Evolutionary conservation across 2,329 filamentous ascomycete species (phyloP).

Genomic region (Xylariaceae sp.): DNA sequence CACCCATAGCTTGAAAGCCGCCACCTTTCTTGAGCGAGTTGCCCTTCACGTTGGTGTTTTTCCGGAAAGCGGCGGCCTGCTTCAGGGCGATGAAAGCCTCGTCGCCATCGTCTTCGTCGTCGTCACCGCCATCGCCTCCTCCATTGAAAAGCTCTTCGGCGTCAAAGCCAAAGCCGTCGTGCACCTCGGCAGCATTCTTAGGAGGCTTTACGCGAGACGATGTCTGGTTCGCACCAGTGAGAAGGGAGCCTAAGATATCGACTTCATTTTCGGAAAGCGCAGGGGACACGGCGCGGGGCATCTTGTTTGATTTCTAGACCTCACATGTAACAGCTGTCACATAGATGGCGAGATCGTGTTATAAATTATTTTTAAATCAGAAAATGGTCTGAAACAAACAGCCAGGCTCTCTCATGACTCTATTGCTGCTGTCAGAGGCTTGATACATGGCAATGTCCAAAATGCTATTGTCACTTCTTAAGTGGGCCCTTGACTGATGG

Average conservation of each 20-base stretch:
- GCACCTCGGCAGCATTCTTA: slow-evolving; percentile 31
- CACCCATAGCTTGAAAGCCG: slow-evolving; percentile 92
- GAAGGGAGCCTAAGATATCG: slow-evolving; percentile 78
- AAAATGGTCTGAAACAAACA: too few species aligned
- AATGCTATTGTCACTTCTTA: background rate
- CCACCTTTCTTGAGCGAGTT: slow-evolving; percentile 90
- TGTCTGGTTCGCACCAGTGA: slow-evolving; percentile 55
- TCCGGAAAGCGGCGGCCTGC: slow-evolving; percentile 83
- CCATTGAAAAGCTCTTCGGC: slow-evolving; percentile 57
- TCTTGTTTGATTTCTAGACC: slow-evolving; percentile 32
- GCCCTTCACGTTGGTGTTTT: slow-evolving; percentile 74
- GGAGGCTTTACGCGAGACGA: slow-evolving; percentile 33
- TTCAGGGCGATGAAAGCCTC: slow-evolving; percentile 86
- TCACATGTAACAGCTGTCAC: background rate
- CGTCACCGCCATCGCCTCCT: slow-evolving; percentile 43
- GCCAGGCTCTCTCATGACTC: too few species aligned
- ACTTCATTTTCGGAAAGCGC: slow-evolving; percentile 83
- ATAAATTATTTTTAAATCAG: background rate
- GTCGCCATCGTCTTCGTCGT: slow-evolving; percentile 60
- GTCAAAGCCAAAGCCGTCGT: slow-evolving; percentile 47
- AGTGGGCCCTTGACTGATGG: slow-evolving; percentile 1
- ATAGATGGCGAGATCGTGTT: too few species aligned
- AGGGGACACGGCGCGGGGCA: slow-evolving; percentile 74
- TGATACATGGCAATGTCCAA: slow-evolving; percentile 1
- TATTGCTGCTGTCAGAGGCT: too few species aligned